Conservation (phyloP, 2,329 filamentous ascomycete species). For the Fusarium pseudoanthophilum region DNA sequence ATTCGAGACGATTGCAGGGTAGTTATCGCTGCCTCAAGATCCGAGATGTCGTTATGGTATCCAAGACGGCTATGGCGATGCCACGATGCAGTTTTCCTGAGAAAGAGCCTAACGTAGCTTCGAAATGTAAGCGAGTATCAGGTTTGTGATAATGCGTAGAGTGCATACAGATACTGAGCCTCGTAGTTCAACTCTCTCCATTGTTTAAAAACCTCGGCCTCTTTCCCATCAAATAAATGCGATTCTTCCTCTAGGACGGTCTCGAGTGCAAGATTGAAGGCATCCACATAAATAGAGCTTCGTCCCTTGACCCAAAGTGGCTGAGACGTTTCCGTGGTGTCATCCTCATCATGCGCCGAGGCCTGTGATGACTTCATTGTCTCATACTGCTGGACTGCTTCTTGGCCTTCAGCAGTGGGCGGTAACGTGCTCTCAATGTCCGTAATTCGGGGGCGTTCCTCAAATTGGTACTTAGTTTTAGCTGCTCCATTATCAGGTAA, state of each 20-base stretch:
- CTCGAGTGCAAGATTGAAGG: conserved; percentile 91
- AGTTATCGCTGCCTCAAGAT: conserved; percentile 73
- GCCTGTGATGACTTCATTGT: conserved; percentile 68
- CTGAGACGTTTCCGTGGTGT: conserved; percentile 54
- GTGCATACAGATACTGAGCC: conserved; percentile 83
- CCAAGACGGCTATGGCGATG: conserved; percentile 81
- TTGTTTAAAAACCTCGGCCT: conserved; percentile 78
- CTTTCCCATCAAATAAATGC: conserved; percentile 85
- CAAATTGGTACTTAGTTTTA: conserved; percentile 30
- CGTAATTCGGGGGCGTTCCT: conserved; percentile 40
- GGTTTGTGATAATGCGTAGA: not conserved
- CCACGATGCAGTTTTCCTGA: conserved; percentile 92
- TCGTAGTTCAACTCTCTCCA: conserved; percentile 84
- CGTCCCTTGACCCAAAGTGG: conserved; percentile 75
- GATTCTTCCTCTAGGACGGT: conserved; percentile 90
- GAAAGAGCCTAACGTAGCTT: conserved; percentile 90
- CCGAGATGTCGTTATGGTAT: conserved; percentile 84
- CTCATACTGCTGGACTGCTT: conserved; percentile 85
- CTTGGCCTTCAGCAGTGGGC: conserved; percentile 70
- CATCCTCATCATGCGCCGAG: conserved; percentile 49
- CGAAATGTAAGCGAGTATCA: conserved; percentile 14
- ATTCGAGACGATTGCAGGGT: conserved; percentile 68
- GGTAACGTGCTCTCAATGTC: conserved; percentile 70
- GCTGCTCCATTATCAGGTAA: conserved; percentile 27
- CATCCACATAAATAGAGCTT: conserved; percentile 95